Percentiles rank a stretch among this genome's conserved stretches.
phyloP scores from a whole-genome alignment of 2,329 filamentous ascomycete genomes.

The Alternaria angustiovoidea region DNA sequence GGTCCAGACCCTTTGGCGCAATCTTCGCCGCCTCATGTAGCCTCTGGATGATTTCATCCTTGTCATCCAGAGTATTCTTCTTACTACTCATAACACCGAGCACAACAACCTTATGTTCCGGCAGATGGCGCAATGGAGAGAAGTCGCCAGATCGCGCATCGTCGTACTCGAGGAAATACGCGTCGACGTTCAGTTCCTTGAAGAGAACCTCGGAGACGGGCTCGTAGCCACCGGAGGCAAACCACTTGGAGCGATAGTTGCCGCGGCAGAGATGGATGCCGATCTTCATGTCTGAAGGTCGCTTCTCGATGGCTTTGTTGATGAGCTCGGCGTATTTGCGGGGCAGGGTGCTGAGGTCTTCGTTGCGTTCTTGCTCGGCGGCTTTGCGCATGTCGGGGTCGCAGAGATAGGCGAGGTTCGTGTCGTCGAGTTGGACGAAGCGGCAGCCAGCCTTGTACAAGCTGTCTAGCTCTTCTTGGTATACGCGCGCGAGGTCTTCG shows the following conservation, averaged over 20 bases:
- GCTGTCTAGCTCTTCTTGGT: conserved; percentile 63
- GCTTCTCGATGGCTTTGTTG: conserved; percentile 62
- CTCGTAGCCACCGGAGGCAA: conserved; percentile 66
- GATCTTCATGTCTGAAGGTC: conserved; percentile 63
- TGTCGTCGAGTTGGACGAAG: conserved; percentile 67
- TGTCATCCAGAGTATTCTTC: conserved; percentile 65
- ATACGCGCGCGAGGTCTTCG: conserved; percentile 63
- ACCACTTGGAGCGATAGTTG: conserved; percentile 66
- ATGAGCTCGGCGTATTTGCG: conserved; percentile 64
- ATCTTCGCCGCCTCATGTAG: conserved; percentile 52
- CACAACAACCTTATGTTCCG: conserved; percentile 63
- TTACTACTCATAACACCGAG: conserved; percentile 65
- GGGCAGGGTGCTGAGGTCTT: conserved; percentile 59
- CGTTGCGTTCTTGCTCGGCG: conserved; percentile 59
- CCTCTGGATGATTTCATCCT: conserved; percentile 51
- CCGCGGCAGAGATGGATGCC: conserved; percentile 66
- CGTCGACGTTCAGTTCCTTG: conserved; percentile 64
- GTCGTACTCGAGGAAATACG: conserved; percentile 68
- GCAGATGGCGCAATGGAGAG: conserved; percentile 62
- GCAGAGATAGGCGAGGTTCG: conserved; percentile 67
- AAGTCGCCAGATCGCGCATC: conserved; percentile 66
- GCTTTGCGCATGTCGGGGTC: conserved; percentile 64
- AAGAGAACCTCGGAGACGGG: conserved; percentile 66
- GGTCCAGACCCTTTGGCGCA: conserved; percentile 62
- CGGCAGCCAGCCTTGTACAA: conserved; percentile 64